Percentiles rank a stretch among this genome's conserved stretches.
Conservation (phyloP, 345 rosid genomes). For the Gynandropsis gynandra region DNA sequence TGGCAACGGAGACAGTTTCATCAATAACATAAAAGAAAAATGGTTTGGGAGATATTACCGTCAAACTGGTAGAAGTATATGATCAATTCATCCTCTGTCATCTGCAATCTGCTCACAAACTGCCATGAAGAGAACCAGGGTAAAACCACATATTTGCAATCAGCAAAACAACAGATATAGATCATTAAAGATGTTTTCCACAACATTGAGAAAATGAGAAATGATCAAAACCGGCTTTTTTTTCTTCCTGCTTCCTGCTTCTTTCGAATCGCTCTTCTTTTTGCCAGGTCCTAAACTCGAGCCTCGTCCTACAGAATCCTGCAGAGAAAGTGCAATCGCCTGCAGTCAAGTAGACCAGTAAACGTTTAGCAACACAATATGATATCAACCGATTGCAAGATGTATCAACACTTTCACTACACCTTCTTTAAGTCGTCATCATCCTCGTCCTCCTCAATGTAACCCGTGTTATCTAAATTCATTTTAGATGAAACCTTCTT, state of each 20-base stretch:
- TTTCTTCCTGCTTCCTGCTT: slow-evolving; percentile 29
- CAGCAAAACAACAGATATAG: not conserved
- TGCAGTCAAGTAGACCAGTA: slow-evolving; percentile 16
- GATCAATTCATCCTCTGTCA: slow-evolving; percentile 76
- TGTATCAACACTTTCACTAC: not conserved
- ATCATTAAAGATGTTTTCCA: not conserved
- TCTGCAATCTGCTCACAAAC: slow-evolving; percentile 55
- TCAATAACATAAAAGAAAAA: not conserved
- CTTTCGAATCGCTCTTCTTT: slow-evolving; percentile 31
- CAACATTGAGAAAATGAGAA: not conserved
- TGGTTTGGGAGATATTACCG: slow-evolving; percentile 35
- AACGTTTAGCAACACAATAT: not conserved
- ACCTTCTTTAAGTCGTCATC: slow-evolving; percentile 49
- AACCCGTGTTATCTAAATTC: slow-evolving; percentile 26
- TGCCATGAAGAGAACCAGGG: slow-evolving; percentile 25
- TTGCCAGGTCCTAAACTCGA: slow-evolving; percentile 24
- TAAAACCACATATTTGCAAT: not conserved
- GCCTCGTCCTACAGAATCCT: slow-evolving; percentile 28
- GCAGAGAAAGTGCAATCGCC: slow-evolving; percentile 77
- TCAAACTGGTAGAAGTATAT: slow-evolving; percentile 75
- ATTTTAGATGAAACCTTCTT: slow-evolving; percentile 29
- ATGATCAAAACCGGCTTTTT: slow-evolving; percentile 43
- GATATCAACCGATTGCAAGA: not conserved
- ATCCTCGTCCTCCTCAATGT: slow-evolving; percentile 29
- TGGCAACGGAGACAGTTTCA: no score